These are phyloP conservation scores for Komagataella populi DNA, from an alignment of 805 yeast species.

Conservation along the genomic window DNA sequence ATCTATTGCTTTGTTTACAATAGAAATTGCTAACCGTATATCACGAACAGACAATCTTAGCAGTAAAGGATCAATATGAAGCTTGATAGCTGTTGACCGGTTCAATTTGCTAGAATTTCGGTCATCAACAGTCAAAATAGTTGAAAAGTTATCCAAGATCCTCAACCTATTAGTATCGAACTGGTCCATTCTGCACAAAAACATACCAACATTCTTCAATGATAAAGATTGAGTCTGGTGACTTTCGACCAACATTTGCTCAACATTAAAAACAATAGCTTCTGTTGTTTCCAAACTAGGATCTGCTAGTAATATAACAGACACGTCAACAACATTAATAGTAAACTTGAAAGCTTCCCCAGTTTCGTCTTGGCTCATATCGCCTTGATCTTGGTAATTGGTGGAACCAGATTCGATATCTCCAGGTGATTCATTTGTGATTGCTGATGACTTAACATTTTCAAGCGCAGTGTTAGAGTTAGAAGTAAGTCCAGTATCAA, in stretches of 20 bases:
- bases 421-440: background rate
- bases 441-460: background rate
- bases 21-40: constrained; percentile 62
- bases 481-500: constrained; percentile 15
- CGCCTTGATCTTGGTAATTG: background rate
- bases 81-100: constrained; percentile 48
- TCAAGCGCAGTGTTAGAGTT: background rate
- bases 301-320: constrained; percentile 70
- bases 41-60: constrained; percentile 79
- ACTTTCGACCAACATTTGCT: constrained; percentile 58
- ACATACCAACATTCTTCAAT: constrained; percentile 76
- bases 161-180: constrained; percentile 51
- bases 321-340: constrained; percentile 62
- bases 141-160: constrained; percentile 79
- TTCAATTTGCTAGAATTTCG: constrained; percentile 49
- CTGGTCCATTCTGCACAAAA: constrained; percentile 61
- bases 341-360: constrained; percentile 30
- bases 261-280: constrained; percentile 83
- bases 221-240: constrained; percentile 55
- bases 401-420: background rate
- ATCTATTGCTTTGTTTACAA: constrained; percentile 59
- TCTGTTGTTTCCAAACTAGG: constrained; percentile 58
- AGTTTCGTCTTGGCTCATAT: constrained; percentile 4
- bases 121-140: constrained; percentile 60
- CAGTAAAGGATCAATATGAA: constrained; percentile 68